Evolutionary conservation across 352 stramenopile genomes (phyloP), one percentile per base, ranked within the genome.

Genomic region (Phytophthora lateralis): DNA sequence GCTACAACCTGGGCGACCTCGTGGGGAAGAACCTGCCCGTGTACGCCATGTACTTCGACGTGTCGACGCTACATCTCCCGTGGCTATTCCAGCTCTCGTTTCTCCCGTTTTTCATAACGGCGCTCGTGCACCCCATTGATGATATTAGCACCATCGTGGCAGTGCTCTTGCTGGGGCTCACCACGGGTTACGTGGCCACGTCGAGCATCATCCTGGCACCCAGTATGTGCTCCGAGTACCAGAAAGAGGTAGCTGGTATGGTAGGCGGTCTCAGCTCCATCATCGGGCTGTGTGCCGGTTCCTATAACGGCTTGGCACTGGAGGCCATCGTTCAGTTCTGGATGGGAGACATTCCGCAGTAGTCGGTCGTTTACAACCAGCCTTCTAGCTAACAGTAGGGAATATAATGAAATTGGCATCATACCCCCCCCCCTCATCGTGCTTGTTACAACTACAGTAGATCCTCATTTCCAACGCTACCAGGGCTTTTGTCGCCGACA

Each of bases 241-340:
- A 93, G 55, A 90, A 90, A 55, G 85, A 93, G 55, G 75, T 88
- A 12, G 85, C 81, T 0, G 85, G 85, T 7, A 93, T 93, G 80
- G 75, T 91, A 34, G 82, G 76, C 14, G 79, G 80, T 2, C 62
- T 93, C 6, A 80, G 76, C 34, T 78, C 75, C n/a, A 91, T 93
- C 54, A 66, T 90, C 21, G 85, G 85, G 9, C 76, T 93, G 12
- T 93, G 82, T 46, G 66, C 71, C 12, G 85, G 85, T 14, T 93
- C 82, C 6, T 93, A 93, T 71, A 86, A 89, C 20, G 85, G 85
- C 4, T 65, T 93, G 2, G 76, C 80, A 18, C 53, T 93, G n/a
- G 78, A 91, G 57, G 84, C 76, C 14, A 55, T 91, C 18, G 61
- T 91, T 12, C 73, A 90, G 44, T 62, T 90, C 24, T 80, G 68